Evolutionary conservation across 1,284 basidiomycete species (phyloP), one percentile per base, ranked within the genome.

Genomic region (Fomitopsis palustris): DNA sequence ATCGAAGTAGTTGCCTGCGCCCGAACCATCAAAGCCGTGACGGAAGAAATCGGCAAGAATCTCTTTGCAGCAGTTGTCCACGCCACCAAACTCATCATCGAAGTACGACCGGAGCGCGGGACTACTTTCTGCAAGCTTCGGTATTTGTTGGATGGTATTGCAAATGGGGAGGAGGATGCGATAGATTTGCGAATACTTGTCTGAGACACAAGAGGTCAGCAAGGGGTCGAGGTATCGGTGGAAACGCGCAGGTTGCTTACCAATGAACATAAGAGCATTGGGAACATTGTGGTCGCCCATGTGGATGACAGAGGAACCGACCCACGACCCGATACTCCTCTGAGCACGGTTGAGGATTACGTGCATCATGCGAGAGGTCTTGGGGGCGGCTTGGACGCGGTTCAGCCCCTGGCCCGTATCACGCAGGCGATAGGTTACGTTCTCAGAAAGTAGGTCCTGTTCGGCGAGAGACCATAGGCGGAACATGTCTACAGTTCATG

Each of bases 151-250:
- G 55, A 93, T 79, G 19, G 88, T 85, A 65, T 87, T 92, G 75
- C 88, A 91, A 60, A 93, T 88, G 3, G 90, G 90, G 41, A 92
- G 78, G 19, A 93, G 82, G 69, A 93, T 93, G 63, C 90, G 87
- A 73, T 93, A 93, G 55, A 93, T 88, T 70, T 93, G 90, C 12
- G 89, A 91, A 73, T 93, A 93, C 71, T 93, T 93, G 79, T 93
- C 86, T 81, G 27, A 19, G 4, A 10, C n/a, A 16, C 9, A n/a
- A n/a, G 25, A 21, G 27, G 29, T n/a, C 9, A 12, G 31, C 21
- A 42, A 59, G 43, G 3, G 29, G 12, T 27, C n/a, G 12, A 3
- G 27, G 21, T 27, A 47, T 17, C 25, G 29, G n/a, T 12, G 29
- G n/a, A 19, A 7, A 53, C 12, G 33, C 12, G 35, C 16, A 5